phyloP scores from a whole-genome alignment of 495 filamentous ascomycete species.

The Aspergillus mulundensis region DNA sequence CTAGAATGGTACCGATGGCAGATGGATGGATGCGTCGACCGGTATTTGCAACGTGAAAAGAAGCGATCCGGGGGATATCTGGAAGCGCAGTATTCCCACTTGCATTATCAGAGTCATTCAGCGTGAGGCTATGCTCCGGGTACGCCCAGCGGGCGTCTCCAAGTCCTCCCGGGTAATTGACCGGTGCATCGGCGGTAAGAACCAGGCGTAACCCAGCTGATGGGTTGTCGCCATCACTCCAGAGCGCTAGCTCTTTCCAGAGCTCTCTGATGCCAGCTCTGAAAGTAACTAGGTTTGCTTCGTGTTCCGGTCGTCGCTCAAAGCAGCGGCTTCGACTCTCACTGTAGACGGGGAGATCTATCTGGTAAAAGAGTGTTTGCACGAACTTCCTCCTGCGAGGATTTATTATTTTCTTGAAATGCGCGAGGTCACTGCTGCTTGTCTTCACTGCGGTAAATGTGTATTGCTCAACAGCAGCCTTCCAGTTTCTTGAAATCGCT shows the following conservation, averaged over 20 bases:
- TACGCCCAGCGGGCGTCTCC: too few species aligned
- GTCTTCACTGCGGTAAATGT: background rate
- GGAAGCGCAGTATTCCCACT: too few species aligned
- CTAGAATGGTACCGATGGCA: background rate
- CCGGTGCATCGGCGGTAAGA: background rate
- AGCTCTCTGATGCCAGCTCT: background rate
- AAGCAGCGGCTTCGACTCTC: background rate
- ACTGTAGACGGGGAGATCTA: slow-evolving; percentile 6
- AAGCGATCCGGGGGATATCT: background rate
- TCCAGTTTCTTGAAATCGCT: slow-evolving; percentile 8
- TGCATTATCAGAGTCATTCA: too few species aligned
- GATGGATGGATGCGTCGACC: slow-evolving; percentile 4
- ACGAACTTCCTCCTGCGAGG: background rate
- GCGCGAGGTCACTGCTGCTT: background rate
- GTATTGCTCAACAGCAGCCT: slow-evolving; percentile 6
- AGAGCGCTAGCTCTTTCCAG: background rate
- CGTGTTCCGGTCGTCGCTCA: slow-evolving; percentile 1
- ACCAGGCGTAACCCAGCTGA: background rate
- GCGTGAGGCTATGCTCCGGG: too few species aligned
- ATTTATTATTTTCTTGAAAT: background rate
- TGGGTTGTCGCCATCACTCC: background rate
- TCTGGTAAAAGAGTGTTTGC: slow-evolving; percentile 1
- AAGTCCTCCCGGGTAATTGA: background rate
- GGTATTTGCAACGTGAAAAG: background rate
- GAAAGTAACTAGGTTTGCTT: background rate